phyloP scores from a whole-genome alignment of 2,329 filamentous ascomycete genomes.

The Dactylellina parvicollis region DNA sequence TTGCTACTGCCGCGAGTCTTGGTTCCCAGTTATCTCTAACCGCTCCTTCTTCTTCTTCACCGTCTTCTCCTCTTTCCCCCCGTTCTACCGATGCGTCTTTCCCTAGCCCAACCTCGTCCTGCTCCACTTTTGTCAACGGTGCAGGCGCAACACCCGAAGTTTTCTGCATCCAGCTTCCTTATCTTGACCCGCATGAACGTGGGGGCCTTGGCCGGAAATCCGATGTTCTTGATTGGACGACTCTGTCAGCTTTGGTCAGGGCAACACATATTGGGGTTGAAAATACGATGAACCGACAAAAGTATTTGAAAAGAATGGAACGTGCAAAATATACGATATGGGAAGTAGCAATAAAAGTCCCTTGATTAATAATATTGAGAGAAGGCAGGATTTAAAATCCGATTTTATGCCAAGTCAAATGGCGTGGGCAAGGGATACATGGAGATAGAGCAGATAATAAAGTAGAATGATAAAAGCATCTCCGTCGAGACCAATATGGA shows the following conservation, averaged over 20 bases:
- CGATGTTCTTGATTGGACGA: slow-evolving; percentile 20
- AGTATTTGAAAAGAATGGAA: neutral
- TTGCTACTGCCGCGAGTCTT: too few relatives aligned
- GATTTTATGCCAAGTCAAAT: too few relatives aligned
- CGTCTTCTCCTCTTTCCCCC: slow-evolving; percentile 3
- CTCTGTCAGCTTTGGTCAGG: neutral
- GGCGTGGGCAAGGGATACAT: too few relatives aligned
- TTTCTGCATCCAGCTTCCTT: slow-evolving; percentile 27
- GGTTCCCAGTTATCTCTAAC: neutral
- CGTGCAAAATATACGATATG: neutral
- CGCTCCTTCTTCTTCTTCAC: neutral
- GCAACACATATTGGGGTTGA: neutral
- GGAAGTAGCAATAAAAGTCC: neutral
- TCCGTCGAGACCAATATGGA: too few relatives aligned
- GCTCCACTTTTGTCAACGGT: slow-evolving; percentile 1
- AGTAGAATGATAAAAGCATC: too few relatives aligned
- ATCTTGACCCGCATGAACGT: slow-evolving; percentile 28
- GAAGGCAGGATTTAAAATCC: neutral
- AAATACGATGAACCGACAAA: neutral
- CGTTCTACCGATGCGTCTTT: slow-evolving; percentile 11
- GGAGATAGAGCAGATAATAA: too few relatives aligned
- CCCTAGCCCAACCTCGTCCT: neutral
- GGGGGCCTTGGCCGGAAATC: slow-evolving; percentile 16
- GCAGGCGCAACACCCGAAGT: neutral
- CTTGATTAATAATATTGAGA: neutral